Percentiles rank a stretch among this genome's conserved stretches.
Evolutionary conservation across 305 asterid species (phyloP).

Genomic region (Rubia balearica): DNA sequence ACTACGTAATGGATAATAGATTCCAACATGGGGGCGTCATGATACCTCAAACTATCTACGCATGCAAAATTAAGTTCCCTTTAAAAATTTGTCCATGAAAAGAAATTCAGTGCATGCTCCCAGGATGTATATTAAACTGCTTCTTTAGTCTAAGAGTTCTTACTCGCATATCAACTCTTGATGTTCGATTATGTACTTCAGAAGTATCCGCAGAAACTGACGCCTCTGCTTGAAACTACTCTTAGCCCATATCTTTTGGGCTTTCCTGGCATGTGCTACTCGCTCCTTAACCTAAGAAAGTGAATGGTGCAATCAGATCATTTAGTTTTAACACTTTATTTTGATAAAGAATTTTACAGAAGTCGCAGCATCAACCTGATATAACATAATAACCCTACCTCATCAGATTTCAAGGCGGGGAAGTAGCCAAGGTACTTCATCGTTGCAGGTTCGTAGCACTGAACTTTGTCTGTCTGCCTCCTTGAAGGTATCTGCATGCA

Average conservation of each 20-base stretch:
- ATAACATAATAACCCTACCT: constrained; percentile 39
- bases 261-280: constrained; percentile 80
- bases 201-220: constrained; percentile 83
- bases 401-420: constrained; percentile 85
- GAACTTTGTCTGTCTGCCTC: constrained; percentile 91
- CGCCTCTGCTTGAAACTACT: constrained; percentile 98
- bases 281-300: constrained; percentile 73
- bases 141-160: constrained; percentile 22
- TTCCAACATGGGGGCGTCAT: neutral
- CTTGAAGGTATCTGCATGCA: constrained; percentile 83
- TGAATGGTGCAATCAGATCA: neutral
- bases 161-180: constrained; percentile 98
- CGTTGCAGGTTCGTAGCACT: constrained; percentile 99
- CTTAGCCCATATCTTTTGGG: constrained; percentile 86
- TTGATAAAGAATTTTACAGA: neutral
- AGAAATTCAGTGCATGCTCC: neutral
- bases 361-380: neutral
- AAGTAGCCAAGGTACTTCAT: constrained; percentile 86
- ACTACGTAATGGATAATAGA: neutral
- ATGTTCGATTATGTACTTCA: constrained; percentile 88
- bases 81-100: neutral
- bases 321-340: constrained; percentile 7
- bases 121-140: neutral
- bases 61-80: neutral
- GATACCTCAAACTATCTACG: neutral